phyloP scores from a whole-genome alignment of 1,139 yeast genomes.

The Yamadazyma sp. region DNA sequence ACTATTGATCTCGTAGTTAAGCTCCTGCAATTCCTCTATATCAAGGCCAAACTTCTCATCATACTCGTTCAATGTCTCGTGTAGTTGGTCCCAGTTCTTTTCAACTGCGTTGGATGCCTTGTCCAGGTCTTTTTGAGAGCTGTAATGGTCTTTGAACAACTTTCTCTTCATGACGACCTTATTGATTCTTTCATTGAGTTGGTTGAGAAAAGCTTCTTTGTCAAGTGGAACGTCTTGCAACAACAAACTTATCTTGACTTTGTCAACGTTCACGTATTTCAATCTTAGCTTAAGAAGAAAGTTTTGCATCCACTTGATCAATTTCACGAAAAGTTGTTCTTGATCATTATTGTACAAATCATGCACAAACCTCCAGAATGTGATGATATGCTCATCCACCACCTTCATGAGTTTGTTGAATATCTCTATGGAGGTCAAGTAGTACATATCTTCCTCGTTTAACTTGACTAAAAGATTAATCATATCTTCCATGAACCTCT shows the following conservation, averaged over 20 bases:
- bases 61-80: conserved; percentile 43
- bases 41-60: conserved; percentile 56
- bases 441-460: conserved; percentile 50
- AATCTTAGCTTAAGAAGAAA: conserved; percentile 59
- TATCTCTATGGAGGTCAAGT: conserved; percentile 45
- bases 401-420: conserved; percentile 67
- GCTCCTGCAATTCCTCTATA: conserved; percentile 57
- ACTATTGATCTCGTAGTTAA: conserved; percentile 30
- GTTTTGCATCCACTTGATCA: conserved; percentile 66
- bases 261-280: conserved; percentile 55
- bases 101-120: conserved; percentile 33
- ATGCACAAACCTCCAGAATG: conserved; percentile 73
- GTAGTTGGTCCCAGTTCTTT: conserved; percentile 50
- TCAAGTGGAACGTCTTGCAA: conserved; percentile 18
- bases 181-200: conserved; percentile 30
- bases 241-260: conserved; percentile 40
- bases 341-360: conserved; percentile 74
- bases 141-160: conserved; percentile 34
- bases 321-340: conserved; percentile 65
- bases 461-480: conserved; percentile 48
- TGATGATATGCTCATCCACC: conserved; percentile 67
- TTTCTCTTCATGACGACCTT: conserved; percentile 30
- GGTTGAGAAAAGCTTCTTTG: conserved; percentile 26
- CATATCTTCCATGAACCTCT: conserved; percentile 71
- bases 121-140: conserved; percentile 20